phyloP scores from a whole-genome alignment of 345 rosid genomes.

The Cardamine resedifolia region DNA sequence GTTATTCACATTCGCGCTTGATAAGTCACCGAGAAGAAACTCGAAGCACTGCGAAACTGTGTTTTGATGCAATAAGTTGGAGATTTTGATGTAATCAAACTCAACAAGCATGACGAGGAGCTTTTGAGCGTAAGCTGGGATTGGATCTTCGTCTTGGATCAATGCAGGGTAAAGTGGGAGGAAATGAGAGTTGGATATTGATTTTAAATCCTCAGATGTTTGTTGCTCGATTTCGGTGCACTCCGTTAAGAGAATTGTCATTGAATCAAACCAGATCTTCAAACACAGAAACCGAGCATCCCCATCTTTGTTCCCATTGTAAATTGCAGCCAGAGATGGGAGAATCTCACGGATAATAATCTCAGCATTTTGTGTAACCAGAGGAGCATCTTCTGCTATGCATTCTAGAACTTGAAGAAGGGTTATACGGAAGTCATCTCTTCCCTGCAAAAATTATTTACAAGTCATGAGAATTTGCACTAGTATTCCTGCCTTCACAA shows the following conservation, averaged over 20 bases:
- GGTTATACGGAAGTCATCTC: conserved; percentile 93
- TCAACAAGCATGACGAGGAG: conserved; percentile 94
- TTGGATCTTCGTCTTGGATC: conserved; percentile 96
- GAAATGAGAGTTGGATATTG: conserved; percentile 77
- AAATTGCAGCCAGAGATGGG: conserved; percentile 72
- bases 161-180: conserved; percentile 92
- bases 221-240: conserved; percentile 52
- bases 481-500: not conserved
- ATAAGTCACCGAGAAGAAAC: conserved; percentile 85
- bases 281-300: conserved; percentile 91
- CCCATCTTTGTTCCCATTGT: conserved; percentile 91
- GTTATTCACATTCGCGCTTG: conserved; percentile 85
- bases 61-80: conserved; percentile 74
- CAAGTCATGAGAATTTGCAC: conserved; percentile 3
- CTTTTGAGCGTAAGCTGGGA: conserved; percentile 95
- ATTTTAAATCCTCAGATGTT: conserved; percentile 56
- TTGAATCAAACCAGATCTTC: conserved; percentile 81
- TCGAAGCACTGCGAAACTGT: conserved; percentile 89
- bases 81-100: conserved; percentile 62
- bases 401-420: conserved; percentile 83
- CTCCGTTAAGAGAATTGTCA: conserved; percentile 72
- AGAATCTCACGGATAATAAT: conserved; percentile 65
- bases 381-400: conserved; percentile 65
- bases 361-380: conserved; percentile 56
- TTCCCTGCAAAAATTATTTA: conserved; percentile 54